Evolutionary conservation across 768 basidiomycete species (phyloP).

Genomic region (Leccinellum rugosiceps): DNA sequence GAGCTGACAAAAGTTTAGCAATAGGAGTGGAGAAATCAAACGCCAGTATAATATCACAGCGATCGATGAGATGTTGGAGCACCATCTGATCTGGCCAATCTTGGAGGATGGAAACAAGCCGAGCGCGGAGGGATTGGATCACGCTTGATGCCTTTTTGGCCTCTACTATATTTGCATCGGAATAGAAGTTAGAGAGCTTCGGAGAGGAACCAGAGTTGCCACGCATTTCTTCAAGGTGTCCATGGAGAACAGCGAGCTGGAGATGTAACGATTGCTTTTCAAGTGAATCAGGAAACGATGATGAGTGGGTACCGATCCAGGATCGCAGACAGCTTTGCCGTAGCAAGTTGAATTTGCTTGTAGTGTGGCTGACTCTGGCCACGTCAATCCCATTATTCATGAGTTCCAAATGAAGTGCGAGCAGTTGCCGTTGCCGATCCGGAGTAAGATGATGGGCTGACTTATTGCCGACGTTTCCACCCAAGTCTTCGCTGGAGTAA

Average conservation of each 20-base stretch:
- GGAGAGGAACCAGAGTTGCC: constrained; percentile 13
- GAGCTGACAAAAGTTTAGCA: constrained; percentile 73
- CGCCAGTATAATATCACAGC: constrained; percentile 62
- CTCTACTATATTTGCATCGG: constrained; percentile 72
- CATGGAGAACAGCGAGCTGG: constrained; percentile 49
- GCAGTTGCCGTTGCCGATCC: constrained; percentile 34
- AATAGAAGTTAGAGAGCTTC: constrained; percentile 70
- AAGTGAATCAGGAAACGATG: constrained; percentile 39
- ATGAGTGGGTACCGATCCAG: constrained; percentile 30
- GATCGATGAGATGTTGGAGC: constrained; percentile 74
- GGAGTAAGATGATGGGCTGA: constrained; percentile 29
- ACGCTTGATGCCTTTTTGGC: constrained; percentile 55
- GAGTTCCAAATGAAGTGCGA: constrained; percentile 48
- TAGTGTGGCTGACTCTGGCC: neutral
- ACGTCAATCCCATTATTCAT: constrained; percentile 22
- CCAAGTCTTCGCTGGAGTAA: constrained; percentile 19
- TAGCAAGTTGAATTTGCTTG: constrained; percentile 31
- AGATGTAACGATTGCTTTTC: constrained; percentile 51
- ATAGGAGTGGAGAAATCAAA: constrained; percentile 68
- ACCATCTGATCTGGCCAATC: constrained; percentile 99
- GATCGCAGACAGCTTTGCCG: constrained; percentile 34
- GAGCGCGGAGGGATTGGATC: constrained; percentile 47
- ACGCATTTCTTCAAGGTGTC: constrained; percentile 35
- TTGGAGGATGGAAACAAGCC: constrained; percentile 54
- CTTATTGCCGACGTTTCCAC: neutral